Evolutionary conservation across 2,329 filamentous ascomycete genomes (phyloP).

Genomic region (Colletotrichum orchidophilum): DNA sequence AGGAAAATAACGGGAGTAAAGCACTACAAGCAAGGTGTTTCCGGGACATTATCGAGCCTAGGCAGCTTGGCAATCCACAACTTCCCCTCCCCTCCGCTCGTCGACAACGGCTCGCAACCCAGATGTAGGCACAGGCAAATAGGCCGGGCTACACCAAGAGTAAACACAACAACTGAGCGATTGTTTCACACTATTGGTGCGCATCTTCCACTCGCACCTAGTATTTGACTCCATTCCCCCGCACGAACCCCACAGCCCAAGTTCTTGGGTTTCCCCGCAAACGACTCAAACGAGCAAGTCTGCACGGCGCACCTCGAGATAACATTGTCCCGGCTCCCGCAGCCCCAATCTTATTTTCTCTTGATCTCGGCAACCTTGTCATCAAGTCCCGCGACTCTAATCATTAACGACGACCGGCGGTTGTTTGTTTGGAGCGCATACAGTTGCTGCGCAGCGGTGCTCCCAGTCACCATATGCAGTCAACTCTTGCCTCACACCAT

Average conservation of each 20-base stretch:
- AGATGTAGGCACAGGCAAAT: neutral
- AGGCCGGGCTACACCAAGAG: neutral
- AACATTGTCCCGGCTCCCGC: conserved; percentile 26
- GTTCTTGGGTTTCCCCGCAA: conserved; percentile 3
- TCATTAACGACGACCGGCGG: too few relatives aligned
- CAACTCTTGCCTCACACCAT: neutral
- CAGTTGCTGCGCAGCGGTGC: neutral
- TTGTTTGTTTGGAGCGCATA: conserved; percentile 30
- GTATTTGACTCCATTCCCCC: conserved; percentile 24
- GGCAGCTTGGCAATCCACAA: neutral
- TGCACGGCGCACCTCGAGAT: conserved; percentile 12
- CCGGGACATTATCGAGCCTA: neutral
- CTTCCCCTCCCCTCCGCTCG: neutral
- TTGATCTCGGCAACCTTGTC: conserved; percentile 10
- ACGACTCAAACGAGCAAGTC: neutral
- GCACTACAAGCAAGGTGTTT: neutral
- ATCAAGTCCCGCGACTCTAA: neutral
- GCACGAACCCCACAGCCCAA: conserved; percentile 10
- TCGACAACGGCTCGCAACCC: neutral
- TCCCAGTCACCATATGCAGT: neutral
- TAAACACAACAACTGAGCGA: neutral
- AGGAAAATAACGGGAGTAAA: neutral
- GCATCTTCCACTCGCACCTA: conserved; percentile 10
- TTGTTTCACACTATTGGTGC: conserved; percentile 15
- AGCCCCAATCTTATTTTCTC: conserved; percentile 1